Base-by-base conservation (phyloP, 306 rosid species). In the Cajanus cajan region DNA sequence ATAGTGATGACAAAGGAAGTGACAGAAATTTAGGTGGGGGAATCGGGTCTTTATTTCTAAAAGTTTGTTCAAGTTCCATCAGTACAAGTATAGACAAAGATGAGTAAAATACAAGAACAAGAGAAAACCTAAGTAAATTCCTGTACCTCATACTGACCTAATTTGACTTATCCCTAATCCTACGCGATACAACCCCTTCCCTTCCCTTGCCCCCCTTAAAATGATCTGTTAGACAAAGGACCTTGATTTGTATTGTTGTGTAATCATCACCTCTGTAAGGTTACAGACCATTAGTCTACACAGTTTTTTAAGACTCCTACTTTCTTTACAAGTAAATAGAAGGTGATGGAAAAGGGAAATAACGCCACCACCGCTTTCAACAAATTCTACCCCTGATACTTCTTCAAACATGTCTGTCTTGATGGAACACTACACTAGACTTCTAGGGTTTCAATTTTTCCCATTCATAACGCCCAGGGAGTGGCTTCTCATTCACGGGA, bases 171-270 rank as follows among this genome's bases (percentile, higher is more conserved):
- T 78, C 81, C 80, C 93, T 83, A 87, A 78, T 79, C 81, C 85
- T 84, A 85, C 78, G 63, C 65, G 82, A 82, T 84, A 83, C 52
- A 86, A 84, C 85, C 66, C 80, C 73, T 75, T 71, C 66, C 80
- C 73, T 75, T 71, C 65, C 84, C 84, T 76, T 76, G 67, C 86
- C 89, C 86, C 89, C 59, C 81, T 55, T 74, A 68, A 68, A 86
- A 92, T 83, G 93, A 94, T 89, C 97, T 89, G 93, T 90, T 88
- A 89, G 93, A 86, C 94, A 92, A 86, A 88, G 92, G 90, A 85
- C 89, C 85, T 77, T 80, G 90, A 88, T 85, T 86, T 86, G 87
- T 89, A 85, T 90, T 85, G 89, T 80, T 87, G 87, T 86, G 93
- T 88, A 79, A 86, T 80, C 88, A 86, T 65, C 82, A 87, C 90